Evolutionary conservation across 345 rosid species (phyloP).

Genomic region (Trapa incisa): DNA sequence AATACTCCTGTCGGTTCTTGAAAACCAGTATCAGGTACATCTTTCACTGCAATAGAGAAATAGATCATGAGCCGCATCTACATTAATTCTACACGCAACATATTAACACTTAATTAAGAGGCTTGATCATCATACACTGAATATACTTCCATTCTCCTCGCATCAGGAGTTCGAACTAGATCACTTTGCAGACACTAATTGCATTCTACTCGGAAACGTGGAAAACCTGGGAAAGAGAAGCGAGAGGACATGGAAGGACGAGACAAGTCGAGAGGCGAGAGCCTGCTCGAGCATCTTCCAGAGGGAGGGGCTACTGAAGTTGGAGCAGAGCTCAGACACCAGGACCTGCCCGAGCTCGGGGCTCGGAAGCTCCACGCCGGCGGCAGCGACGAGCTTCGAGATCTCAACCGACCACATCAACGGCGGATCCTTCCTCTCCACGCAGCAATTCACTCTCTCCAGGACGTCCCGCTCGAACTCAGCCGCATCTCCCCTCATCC

Average conservation of each 20-base stretch:
- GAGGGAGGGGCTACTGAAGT: slow-evolving; percentile 28
- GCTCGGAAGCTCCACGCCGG: slow-evolving; percentile 17
- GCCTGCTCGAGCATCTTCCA: slow-evolving; percentile 48
- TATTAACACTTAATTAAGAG: not conserved
- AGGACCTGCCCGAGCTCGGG: slow-evolving; percentile 31
- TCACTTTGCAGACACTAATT: not conserved
- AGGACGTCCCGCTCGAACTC: slow-evolving; percentile 9
- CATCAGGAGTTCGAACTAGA: not conserved
- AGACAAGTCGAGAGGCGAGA: slow-evolving; percentile 30
- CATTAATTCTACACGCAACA: not conserved
- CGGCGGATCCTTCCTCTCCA: slow-evolving; percentile 11
- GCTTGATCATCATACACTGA: not conserved
- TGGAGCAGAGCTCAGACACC: slow-evolving; percentile 36
- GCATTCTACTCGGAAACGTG: not conserved
- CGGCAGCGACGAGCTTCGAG: slow-evolving; percentile 18
- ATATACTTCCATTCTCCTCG: not conserved
- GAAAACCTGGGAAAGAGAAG: slow-evolving; percentile 34
- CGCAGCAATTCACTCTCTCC: slow-evolving; percentile 16
- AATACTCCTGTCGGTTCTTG: not conserved
- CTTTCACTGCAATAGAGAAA: not conserved
- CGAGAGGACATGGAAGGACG: slow-evolving; percentile 37
- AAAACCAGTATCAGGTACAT: not conserved
- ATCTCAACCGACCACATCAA: slow-evolving; percentile 26
- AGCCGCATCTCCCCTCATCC: not conserved
- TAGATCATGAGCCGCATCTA: not conserved